phyloP scores from a whole-genome alignment of 2,329 filamentous ascomycete genomes.

The Albifimbria verrucaria region DNA sequence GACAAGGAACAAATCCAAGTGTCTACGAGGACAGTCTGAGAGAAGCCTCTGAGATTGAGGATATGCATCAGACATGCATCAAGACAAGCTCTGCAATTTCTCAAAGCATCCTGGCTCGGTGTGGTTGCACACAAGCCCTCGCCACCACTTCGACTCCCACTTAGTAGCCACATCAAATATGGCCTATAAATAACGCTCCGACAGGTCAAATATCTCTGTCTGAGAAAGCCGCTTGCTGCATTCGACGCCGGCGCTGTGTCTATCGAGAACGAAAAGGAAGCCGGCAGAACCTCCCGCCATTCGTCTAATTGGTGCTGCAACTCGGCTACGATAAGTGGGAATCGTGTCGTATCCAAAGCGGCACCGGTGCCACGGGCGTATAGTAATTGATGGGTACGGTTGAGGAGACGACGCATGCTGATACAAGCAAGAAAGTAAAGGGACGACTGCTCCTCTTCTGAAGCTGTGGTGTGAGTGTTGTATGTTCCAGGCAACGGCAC shows the following conservation, averaged over 20 bases:
- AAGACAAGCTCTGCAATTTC: conserved; percentile 41
- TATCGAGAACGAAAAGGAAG: conserved; percentile 38
- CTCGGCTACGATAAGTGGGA: conserved; percentile 45
- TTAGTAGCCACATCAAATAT: conserved; percentile 47
- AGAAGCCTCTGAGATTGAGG: conserved; percentile 42
- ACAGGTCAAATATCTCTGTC: conserved; percentile 50
- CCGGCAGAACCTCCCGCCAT: conserved; percentile 44
- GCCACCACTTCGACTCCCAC: conserved; percentile 26
- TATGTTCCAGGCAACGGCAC: conserved; percentile 45
- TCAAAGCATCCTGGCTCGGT: conserved; percentile 30
- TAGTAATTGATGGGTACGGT: conserved; percentile 45
- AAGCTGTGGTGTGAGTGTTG: conserved; percentile 36
- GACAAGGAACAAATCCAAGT: conserved; percentile 54
- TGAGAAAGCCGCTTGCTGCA: conserved; percentile 44
- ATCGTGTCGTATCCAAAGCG: conserved; percentile 39
- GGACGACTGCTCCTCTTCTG: conserved; percentile 43
- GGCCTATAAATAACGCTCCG: conserved; percentile 50
- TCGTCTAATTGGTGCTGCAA: conserved; percentile 46
- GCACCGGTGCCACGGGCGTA: conserved; percentile 44
- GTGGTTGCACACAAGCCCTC: conserved; percentile 19
- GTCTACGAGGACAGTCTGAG: conserved; percentile 49
- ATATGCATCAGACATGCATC: conserved; percentile 48
- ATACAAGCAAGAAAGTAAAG: conserved; percentile 53
- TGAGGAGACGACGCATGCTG: conserved; percentile 45
- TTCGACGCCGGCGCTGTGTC: conserved; percentile 25